Base-by-base conservation (phyloP, 2,329 filamentous ascomycete genomes). In the Exophiala sp. region DNA sequence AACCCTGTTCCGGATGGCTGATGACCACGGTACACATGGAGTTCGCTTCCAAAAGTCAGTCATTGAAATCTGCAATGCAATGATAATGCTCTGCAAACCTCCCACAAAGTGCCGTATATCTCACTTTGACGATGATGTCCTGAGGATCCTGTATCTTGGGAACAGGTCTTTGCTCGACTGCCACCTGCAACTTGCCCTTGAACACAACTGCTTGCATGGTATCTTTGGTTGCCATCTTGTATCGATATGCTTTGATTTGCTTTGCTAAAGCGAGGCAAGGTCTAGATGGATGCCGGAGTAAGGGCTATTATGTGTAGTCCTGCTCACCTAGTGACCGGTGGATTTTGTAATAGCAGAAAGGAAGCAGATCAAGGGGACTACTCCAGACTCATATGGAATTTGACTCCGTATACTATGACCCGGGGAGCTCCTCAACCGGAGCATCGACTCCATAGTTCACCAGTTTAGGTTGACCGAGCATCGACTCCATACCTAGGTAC, bases 161-260 rank as follows among this genome's bases (percentile, higher is more conserved):
- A 10, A 92, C 79, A 0, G 90, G 90, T 16, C 89, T 81, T 55
- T 94, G 83, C 72, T 95, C 87, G 51, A 96, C 72, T 1, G 81
- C 85, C 50, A 95, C 79, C 66, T 88, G 84, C 65, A 81, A 78
- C 3, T 88, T 86, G 2, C 87, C 89, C 58, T 92, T 86, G 74
- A 96, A 95, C 50, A 96, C 82, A 29, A 96, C 89, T 29, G 90
- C 90, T 70, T 88, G 88, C 91, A 96, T 96, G 0, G 81, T 88
- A 54, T 69, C 62, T 59, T 66, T 65, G 8, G 56, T 59, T 12
- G 65, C 52, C 70, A 72, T 72, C 24, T 29, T 29, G 24, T 29
- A 29, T 29, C 2, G 52, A 42, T 62, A 36, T 20, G 29, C 18
- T 10, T 18, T 29, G 3, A 18, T 18, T 29, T 3, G 24, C 4